phyloP scores from a whole-genome alignment of 2,329 filamentous ascomycete species.

The Exophiala sideris region DNA sequence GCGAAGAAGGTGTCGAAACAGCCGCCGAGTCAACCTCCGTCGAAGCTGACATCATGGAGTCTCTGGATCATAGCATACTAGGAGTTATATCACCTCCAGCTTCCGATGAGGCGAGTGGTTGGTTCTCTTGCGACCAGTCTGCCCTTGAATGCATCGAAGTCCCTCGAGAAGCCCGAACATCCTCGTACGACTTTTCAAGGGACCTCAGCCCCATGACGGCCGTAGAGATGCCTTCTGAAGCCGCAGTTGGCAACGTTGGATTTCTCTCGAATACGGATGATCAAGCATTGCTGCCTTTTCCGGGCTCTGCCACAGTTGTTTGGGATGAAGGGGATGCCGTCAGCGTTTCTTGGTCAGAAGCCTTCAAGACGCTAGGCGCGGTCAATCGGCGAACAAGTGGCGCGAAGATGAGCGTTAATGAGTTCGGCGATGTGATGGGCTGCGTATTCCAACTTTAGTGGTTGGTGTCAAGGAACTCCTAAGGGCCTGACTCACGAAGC shows the following conservation, averaged over 20 bases:
- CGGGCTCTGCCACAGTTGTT: neutral
- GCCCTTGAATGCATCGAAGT: too few species aligned
- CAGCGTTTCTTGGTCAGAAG: constrained; percentile 1
- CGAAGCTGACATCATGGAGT: too few species aligned
- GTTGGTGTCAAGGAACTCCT: too few species aligned
- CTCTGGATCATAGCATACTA: too few species aligned
- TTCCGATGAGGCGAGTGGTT: too few species aligned
- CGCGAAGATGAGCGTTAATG: constrained; percentile 5
- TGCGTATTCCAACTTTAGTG: constrained; percentile 3
- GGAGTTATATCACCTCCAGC: too few species aligned
- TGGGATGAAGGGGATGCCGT: neutral
- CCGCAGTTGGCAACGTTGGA: neutral
- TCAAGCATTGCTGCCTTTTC: neutral
- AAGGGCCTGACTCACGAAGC: too few species aligned
- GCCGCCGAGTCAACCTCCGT: too few species aligned
- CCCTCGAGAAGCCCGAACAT: too few species aligned
- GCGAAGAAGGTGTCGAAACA: too few species aligned
- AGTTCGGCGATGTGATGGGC: constrained; percentile 7
- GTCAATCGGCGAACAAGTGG: neutral
- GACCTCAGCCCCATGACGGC: neutral
- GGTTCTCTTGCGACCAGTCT: too few species aligned
- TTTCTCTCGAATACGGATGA: neutral
- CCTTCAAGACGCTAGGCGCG: constrained; percentile 3
- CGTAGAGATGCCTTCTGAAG: neutral
- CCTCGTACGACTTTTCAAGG: neutral